Evolutionary conservation across 23 red algal species (phyloP).

Genomic region (Gracilaria caudata): DNA sequence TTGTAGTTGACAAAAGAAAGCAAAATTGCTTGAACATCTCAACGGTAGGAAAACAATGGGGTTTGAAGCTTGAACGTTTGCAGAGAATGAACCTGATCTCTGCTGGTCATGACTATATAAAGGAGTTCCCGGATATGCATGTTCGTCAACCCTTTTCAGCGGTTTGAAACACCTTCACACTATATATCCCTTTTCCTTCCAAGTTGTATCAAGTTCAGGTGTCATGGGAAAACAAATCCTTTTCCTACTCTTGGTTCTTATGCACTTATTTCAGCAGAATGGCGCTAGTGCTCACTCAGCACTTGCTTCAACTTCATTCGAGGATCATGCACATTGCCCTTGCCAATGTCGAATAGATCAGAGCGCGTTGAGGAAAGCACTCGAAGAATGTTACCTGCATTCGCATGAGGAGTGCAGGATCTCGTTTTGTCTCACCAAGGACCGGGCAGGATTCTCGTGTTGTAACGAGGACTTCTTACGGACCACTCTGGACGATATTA

Average conservation of each 20-base stretch:
- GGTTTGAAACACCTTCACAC: neutral
- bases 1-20: no score
- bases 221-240: neutral
- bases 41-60: neutral
- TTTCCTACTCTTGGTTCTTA: neutral
- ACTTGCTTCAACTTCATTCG: neutral
- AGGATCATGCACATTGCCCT: constrained; percentile 4
- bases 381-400: neutral
- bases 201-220: neutral
- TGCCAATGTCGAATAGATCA: neutral
- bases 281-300: neutral
- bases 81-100: neutral
- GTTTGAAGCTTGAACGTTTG: neutral
- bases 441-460: constrained; percentile 10
- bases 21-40: neutral
- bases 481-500: neutral
- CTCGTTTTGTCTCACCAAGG: neutral
- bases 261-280: neutral
- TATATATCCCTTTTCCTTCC: neutral
- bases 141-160: no score
- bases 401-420: neutral
- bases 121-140: neutral
- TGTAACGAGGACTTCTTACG: neutral
- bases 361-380: neutral
- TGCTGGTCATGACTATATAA: neutral